These are phyloP conservation scores for Ophiostoma australiae DNA, from an alignment of 2,329 filamentous ascomycete species.

Conservation along the genomic window DNA sequence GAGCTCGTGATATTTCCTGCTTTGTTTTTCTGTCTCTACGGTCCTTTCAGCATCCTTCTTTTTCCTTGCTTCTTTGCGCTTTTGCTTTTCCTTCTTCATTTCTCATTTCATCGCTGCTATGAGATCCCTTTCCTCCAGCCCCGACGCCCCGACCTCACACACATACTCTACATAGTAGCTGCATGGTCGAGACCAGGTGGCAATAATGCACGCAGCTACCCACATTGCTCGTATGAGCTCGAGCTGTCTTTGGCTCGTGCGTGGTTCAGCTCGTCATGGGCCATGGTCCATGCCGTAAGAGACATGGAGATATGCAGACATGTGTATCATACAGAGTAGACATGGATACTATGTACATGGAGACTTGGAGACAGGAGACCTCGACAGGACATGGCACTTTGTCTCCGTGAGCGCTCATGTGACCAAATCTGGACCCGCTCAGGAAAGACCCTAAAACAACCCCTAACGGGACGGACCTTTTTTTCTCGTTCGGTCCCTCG, in stretches of 20 bases:
- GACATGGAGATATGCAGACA: background rate
- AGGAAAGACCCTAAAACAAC: slow-evolving; percentile 16
- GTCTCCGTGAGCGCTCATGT: slow-evolving; percentile 22
- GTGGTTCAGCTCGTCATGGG: slow-evolving; percentile 12
- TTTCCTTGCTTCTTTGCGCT: background rate
- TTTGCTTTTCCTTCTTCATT: background rate
- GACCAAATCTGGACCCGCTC: slow-evolving; percentile 25
- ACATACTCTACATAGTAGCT: background rate
- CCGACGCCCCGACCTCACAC: background rate
- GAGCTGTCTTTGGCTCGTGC: background rate
- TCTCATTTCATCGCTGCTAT: background rate
- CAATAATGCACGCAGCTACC: background rate
- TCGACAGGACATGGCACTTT: background rate
- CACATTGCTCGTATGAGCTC: background rate
- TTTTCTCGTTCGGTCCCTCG: slow-evolving; percentile 21
- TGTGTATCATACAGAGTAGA: no score
- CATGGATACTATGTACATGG: no score
- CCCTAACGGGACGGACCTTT: slow-evolving; percentile 26
- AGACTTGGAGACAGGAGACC: no score
- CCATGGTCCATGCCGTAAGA: background rate
- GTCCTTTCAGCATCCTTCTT: background rate
- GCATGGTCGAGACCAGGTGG: background rate
- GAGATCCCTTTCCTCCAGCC: background rate
- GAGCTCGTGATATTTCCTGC: background rate
- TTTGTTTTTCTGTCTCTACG: background rate